Evolutionary conservation across 2,329 filamentous ascomycete genomes (phyloP).

Genomic region (Cytospora mali): DNA sequence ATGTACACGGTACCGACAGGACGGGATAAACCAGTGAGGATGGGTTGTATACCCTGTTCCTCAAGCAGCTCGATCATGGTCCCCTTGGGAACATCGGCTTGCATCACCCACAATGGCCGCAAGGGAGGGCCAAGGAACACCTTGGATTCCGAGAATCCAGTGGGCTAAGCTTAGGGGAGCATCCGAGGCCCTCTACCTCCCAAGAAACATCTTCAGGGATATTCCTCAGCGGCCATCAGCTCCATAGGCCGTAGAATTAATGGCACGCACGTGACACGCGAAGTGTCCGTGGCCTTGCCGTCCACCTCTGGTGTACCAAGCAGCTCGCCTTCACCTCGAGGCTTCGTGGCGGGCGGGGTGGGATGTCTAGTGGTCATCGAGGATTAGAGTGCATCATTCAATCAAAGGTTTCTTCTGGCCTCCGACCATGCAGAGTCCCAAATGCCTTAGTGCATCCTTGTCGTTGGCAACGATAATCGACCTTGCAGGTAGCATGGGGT

Average conservation of each 20-base stretch:
- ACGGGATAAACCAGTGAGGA: not conserved
- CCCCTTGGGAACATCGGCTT: not conserved
- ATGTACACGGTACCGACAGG: not conserved
- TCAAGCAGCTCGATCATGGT: not conserved
- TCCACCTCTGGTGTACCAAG: not conserved
- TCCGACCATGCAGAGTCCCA: conserved; percentile 65
- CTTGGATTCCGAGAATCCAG: not conserved
- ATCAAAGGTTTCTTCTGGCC: conserved; percentile 68
- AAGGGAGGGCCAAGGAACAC: not conserved
- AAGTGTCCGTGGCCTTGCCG: not conserved
- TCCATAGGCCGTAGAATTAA: not conserved
- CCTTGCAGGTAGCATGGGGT: conserved; percentile 87
- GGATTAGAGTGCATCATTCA: conserved; percentile 47
- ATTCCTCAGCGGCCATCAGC: not conserved
- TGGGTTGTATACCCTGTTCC: not conserved
- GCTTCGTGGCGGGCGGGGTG: not conserved
- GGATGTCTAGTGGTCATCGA: not conserved
- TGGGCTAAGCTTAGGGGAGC: not conserved
- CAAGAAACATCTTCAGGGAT: not conserved
- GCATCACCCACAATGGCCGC: not conserved
- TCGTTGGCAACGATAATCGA: conserved; percentile 81
- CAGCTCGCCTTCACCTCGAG: not conserved
- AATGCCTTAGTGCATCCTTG: conserved; percentile 61
- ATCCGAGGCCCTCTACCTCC: not conserved
- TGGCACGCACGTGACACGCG: not conserved